phyloP scores from a whole-genome alignment of 2,329 filamentous ascomycete species.

The Diplodia mutila region DNA sequence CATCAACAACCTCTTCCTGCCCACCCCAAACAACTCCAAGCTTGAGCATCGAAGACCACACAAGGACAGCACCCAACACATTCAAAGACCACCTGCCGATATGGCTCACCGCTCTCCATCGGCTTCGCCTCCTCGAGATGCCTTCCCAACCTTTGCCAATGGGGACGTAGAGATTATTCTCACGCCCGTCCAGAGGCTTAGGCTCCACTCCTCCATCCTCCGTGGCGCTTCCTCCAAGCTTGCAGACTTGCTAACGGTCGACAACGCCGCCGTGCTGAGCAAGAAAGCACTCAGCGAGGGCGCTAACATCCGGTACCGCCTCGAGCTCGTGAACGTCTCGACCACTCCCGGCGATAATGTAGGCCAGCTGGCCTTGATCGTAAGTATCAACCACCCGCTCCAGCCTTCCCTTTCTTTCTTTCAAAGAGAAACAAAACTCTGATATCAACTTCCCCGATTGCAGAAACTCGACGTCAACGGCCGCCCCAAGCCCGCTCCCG shows the following conservation, averaged over 20 bases:
- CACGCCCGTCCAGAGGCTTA: slow-evolving; percentile 35
- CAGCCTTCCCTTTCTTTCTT: too few species aligned
- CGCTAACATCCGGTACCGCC: slow-evolving; percentile 38
- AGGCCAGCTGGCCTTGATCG: neutral
- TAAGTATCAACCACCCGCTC: neutral
- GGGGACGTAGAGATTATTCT: slow-evolving; percentile 33
- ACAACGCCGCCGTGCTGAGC: slow-evolving; percentile 35
- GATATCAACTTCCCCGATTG: neutral
- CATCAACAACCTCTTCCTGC: neutral
- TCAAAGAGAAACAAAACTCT: neutral
- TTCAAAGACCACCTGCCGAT: neutral
- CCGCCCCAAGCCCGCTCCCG: slow-evolving; percentile 31
- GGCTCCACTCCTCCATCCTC: slow-evolving; percentile 42
- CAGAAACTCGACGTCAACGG: slow-evolving; percentile 43
- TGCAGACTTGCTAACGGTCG: slow-evolving; percentile 37
- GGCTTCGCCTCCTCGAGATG: neutral
- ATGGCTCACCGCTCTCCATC: neutral
- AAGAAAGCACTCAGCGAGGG: slow-evolving; percentile 34
- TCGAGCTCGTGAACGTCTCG: slow-evolving; percentile 36
- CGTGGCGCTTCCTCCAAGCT: slow-evolving; percentile 38
- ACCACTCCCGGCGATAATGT: neutral
- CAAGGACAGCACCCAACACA: neutral
- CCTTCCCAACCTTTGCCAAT: neutral
- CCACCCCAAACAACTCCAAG: too few species aligned
- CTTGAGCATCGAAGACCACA: neutral